These are phyloP conservation scores for Phytophthora melonis DNA, from an alignment of 352 stramenopile genomes.

Conservation along the genomic window DNA sequence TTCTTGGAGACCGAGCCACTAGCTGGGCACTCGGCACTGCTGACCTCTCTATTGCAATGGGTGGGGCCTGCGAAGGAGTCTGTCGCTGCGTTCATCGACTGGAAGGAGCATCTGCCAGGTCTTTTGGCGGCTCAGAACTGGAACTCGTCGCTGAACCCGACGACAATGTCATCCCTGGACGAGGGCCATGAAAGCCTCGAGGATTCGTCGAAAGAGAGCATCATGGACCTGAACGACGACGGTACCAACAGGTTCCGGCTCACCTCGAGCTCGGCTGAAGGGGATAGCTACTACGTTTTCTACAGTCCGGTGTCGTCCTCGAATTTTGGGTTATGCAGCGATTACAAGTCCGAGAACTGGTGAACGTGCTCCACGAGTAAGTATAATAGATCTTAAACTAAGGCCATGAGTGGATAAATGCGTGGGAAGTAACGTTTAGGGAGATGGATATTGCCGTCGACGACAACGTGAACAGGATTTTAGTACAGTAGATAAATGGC, in stretches of 20 bases:
- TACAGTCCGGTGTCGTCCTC: constrained; percentile 23
- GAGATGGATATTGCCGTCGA: no score
- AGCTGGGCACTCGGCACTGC: constrained; percentile 1
- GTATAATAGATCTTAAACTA: no score
- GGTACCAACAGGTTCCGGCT: constrained; percentile 15
- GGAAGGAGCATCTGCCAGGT: constrained; percentile 21
- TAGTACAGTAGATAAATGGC: no score
- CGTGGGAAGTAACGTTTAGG: no score
- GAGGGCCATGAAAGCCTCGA: constrained; percentile 8
- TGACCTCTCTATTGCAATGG: constrained; percentile 2
- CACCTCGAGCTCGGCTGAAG: constrained; percentile 22
- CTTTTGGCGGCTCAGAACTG: constrained; percentile 6
- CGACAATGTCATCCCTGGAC: constrained; percentile 25
- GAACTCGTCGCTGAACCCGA: constrained; percentile 26
- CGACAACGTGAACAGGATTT: no score
- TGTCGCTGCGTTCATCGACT: constrained; percentile 9
- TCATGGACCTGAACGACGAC: constrained; percentile 28
- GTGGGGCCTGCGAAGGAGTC: not conserved
- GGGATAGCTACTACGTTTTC: constrained; percentile 24
- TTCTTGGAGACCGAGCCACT: not conserved
- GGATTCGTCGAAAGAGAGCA: constrained; percentile 18
- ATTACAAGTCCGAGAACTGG: not conserved
- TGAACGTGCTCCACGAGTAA: not conserved
- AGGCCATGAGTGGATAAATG: no score
- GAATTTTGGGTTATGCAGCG: not conserved